These are phyloP conservation scores for Backusella australiensis DNA, from an alignment of 192 early-diverging fungal genomes.

Conservation along the genomic window DNA sequence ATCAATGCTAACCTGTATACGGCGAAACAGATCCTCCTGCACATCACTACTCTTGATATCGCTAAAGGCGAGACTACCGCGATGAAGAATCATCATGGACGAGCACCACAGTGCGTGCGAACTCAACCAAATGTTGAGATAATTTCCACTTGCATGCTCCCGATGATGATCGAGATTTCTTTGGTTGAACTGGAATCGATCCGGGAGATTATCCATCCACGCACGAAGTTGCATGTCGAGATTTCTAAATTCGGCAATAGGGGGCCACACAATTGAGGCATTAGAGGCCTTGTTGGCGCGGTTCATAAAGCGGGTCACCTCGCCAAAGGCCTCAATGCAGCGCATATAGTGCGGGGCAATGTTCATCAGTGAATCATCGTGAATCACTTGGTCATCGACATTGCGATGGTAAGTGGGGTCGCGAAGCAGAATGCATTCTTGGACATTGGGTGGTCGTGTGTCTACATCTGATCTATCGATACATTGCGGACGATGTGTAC, in stretches of 20 bases:
- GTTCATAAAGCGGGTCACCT: conserved; percentile 20
- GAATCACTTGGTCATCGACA: not conserved
- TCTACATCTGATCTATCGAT: conserved; percentile 49
- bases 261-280: conserved; percentile 18
- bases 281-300: conserved; percentile 1
- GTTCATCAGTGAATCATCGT: conserved; percentile 23
- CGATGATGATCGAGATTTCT: conserved; percentile 14
- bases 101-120: conserved; percentile 27
- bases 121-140: conserved; percentile 21
- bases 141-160: conserved; percentile 12
- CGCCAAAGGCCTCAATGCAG: conserved; percentile 18
- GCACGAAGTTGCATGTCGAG: conserved; percentile 13
- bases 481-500: conserved; percentile 42
- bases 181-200: conserved; percentile 10
- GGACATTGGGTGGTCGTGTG: not conserved
- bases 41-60: conserved; percentile 13
- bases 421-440: conserved; percentile 12
- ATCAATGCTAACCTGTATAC: conserved; percentile 18
- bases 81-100: conserved; percentile 19
- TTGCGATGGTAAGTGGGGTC: conserved; percentile 5
- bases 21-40: not conserved
- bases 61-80: conserved; percentile 22
- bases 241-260: conserved; percentile 25
- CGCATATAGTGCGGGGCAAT: conserved; percentile 14
- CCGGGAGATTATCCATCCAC: conserved; percentile 18